Evolutionary conservation across 306 rosid species (phyloP), one percentile per base, ranked within the genome.

Genomic region (Hylodesmum podocarpum): DNA sequence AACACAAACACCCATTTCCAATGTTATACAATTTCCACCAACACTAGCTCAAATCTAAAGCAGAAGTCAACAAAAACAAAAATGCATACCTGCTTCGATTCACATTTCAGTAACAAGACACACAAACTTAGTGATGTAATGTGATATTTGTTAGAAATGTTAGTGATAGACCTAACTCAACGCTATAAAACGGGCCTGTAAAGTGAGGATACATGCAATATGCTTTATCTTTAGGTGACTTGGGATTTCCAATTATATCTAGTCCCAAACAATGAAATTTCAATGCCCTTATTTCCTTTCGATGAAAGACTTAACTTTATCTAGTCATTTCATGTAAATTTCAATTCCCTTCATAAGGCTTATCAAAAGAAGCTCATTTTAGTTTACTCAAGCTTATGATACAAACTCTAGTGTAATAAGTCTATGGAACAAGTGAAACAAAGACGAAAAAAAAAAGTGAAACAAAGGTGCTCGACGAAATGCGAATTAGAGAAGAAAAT

Each of bases 251-350:
- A n/a, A n/a, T n/a, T n/a, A n/a, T 63, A 67, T 50, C 51, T 70
- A 76, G 51, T 53, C 67, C 39, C 55, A 63, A 78, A 73, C 50
- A 51, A 18, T 39, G 66, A 76, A 78, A 70, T 63, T 31, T 40
- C 72, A 81, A 76, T 8, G 51, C 65, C 43, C 65, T 76, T 70
- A 78, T 77, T 88, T 85, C 82, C 58, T 87, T 85, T 90, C 97
- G 81, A 92, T 73, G 67, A 86, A 90, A 40, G 91, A 81, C 80
- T 89, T 92, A 37, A 95, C 86, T n/a, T n/a, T n/a, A n/a, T n/a
- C n/a, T n/a, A n/a, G n/a, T n/a, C n/a, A n/a, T n/a, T n/a, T n/a
- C n/a, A n/a, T n/a, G n/a, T n/a, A n/a, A 47, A 47, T 12, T 58
- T 58, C 22, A 29, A 58, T 15, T 28, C 28, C 28, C 0, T 29